Base-by-base conservation (phyloP, 1,284 basidiomycete species). In the Ceratobasidium sp. region DNA sequence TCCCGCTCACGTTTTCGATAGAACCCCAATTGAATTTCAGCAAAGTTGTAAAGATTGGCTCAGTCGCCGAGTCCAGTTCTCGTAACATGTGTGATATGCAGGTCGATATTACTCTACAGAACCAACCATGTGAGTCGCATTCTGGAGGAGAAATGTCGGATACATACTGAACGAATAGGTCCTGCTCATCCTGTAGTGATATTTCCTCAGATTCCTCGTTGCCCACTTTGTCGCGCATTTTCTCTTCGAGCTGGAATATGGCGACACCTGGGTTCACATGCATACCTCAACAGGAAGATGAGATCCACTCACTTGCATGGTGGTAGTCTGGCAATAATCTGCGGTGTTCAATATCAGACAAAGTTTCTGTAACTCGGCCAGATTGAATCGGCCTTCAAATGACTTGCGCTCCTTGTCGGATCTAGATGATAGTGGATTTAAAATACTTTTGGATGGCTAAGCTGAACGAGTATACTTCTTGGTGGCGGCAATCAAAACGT, bases 281-380 rank as follows among this genome's bases (percentile, higher is more conserved):
- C 30, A 21, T 62, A 45, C 6, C 16, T 21, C 28, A 65, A 23
- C 39, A 48, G 23, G 30, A 60, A 21, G 48, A 75, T n/a, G 21
- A 21, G 18, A n/a, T 36, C 28, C 28, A 57, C 81, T 23, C 76
- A 90, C 93, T 85, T 97, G 95, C 23, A 88, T 79, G 1, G 95
- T 92, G 1, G 97, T 99, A 3, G 88, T 91, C 76, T 95, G 92
- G 80, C 97, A 99, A 80, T 99, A 99, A 78, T 99, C 97, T 1
- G 96, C 96, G 0, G 97, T 99, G 79, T 99, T 99, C 78, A 99
- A 89, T 26, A 97, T 83, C 21, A 94, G 83, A 78, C 93, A 95
- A 0, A 92, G 89, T 75, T 92, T 93, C 76, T 89, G 90, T 41
- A 97, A 80, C 73, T 95, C 90, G 12, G 84, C 83, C 3, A 87